Evolutionary conservation across 2,329 filamentous ascomycete genomes (phyloP).

Genomic region (Scleromitrula shiraiana): DNA sequence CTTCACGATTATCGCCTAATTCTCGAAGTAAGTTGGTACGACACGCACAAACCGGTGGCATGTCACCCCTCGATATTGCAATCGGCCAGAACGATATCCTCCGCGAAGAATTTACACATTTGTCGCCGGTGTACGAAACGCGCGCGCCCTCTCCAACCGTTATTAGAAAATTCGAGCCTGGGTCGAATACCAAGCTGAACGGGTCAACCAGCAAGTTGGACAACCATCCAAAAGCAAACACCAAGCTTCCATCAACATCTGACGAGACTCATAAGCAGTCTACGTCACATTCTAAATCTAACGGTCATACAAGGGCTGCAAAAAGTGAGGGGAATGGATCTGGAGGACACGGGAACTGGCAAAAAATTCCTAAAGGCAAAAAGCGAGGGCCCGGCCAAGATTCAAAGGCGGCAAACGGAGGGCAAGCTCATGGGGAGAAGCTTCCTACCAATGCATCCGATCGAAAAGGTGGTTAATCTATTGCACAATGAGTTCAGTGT

Average conservation of each 20-base stretch:
- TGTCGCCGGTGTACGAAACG: constrained; percentile 69
- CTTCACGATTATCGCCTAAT: constrained; percentile 23
- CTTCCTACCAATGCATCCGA: constrained; percentile 51
- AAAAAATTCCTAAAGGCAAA: constrained; percentile 45
- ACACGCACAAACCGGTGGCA: constrained; percentile 23
- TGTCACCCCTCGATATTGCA: constrained; percentile 28
- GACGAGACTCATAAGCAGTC: constrained; percentile 24
- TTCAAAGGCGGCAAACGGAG: constrained; percentile 39
- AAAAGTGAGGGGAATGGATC: constrained; percentile 44
- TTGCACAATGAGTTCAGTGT: neutral
- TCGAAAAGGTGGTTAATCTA: constrained; percentile 50
- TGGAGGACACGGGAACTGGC: constrained; percentile 39
- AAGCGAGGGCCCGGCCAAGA: constrained; percentile 40
- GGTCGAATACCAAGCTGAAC: constrained; percentile 13
- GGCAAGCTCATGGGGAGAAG: constrained; percentile 41
- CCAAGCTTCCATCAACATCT: constrained; percentile 31
- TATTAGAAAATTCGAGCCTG: constrained; percentile 43
- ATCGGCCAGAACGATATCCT: constrained; percentile 18
- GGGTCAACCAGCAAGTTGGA: constrained; percentile 9
- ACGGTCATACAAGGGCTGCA: constrained; percentile 44
- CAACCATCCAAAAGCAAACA: constrained; percentile 14
- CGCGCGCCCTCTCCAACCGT: constrained; percentile 62
- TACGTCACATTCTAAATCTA: constrained; percentile 32
- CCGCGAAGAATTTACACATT: constrained; percentile 32
- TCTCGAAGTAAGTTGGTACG: constrained; percentile 20